Evolutionary conservation across 106 monocot genomes (phyloP), one percentile per base, ranked within the genome.

Genomic region (Apostasia shenzhenica): DNA sequence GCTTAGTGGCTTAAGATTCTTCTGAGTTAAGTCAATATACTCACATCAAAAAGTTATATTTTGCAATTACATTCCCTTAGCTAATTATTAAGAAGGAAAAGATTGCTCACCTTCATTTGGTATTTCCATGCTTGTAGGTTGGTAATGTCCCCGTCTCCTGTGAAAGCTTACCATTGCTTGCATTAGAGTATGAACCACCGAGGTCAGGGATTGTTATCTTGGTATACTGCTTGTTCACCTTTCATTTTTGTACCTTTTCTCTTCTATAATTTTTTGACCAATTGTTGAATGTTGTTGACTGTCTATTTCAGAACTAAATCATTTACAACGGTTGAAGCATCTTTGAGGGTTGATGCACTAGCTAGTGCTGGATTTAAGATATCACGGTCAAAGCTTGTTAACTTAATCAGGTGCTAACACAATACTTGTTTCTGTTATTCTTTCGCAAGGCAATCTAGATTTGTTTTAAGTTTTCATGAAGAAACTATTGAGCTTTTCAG

Each of bases 321-420:
- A 57, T 90, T 85, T 59, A 99, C 70, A 83, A 85, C 97, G 4
- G 82, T 93, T 57, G 97, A 99, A 85, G 71, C 97, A 65, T 99
- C 97, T 55, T 67, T 92, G 61, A 77, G 97, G 55, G 81, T 99
- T 71, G 97, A 99, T 90, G 92, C 97, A 59, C 49, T 99, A 55
- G 97, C 92, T 65, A 99, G 97, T 78, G 92, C 97, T 67, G 97
- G 97, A 81, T 99, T 92, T 76, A 99, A 89, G 58, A 90, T 99
- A 79, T 99, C 97, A 66, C 89, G 97, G 47, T 83, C 97, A 53
- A 92, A 99, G 72, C 87, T 99, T 78, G 97, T 80, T 76, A 71
- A 72, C 64, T 69, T 90, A 53, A 99, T 99, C 80, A 92, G 97
- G 95, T 97, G 73, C 4, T n/a, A 26, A 26, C 26, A 26, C 26